phyloP scores from a whole-genome alignment of 768 basidiomycete species.

The Leccinum uliginosum region DNA sequence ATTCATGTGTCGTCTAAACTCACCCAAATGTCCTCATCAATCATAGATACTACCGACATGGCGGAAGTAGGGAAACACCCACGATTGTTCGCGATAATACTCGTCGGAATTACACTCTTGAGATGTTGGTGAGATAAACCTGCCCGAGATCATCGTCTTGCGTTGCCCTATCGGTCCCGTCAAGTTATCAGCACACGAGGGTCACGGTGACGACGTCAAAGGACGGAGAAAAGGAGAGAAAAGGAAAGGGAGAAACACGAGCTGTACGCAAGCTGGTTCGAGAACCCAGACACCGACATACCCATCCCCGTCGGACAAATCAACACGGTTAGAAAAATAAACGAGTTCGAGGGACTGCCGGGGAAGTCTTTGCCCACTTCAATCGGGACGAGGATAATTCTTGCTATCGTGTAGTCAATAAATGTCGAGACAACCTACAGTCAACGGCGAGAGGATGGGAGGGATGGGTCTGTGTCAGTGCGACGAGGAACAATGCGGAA shows the following conservation, averaged over 20 bases:
- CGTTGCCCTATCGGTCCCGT: slow-evolving; percentile 53
- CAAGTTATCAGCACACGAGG: background rate
- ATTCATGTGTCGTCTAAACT: too few relatives aligned
- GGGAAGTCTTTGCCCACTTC: slow-evolving; percentile 84
- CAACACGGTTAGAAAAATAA: slow-evolving; percentile 90
- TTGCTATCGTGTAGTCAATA: slow-evolving; percentile 97
- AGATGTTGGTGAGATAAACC: slow-evolving; percentile 49
- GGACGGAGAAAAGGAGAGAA: slow-evolving; percentile 21
- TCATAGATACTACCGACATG: too few relatives aligned
- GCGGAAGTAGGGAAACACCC: too few relatives aligned
- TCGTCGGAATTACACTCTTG: slow-evolving; percentile 93
- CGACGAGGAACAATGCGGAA: too few relatives aligned
- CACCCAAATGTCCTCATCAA: too few relatives aligned
- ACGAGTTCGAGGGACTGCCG: slow-evolving; percentile 67
- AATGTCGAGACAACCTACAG: slow-evolving; percentile 76
- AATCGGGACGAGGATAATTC: slow-evolving; percentile 94
- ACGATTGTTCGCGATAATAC: slow-evolving; percentile 57
- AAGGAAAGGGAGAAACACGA: too few relatives aligned
- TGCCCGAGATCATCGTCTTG: slow-evolving; percentile 80
- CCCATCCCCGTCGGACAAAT: slow-evolving; percentile 98
- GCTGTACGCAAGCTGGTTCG: slow-evolving; percentile 65
- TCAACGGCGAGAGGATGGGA: too few relatives aligned
- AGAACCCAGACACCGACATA: slow-evolving; percentile 67
- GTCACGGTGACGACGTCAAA: background rate
- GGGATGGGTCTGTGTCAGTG: too few relatives aligned